Conservation (phyloP, 306 rosid species). For the Pterocarpus macrocarpus region DNA sequence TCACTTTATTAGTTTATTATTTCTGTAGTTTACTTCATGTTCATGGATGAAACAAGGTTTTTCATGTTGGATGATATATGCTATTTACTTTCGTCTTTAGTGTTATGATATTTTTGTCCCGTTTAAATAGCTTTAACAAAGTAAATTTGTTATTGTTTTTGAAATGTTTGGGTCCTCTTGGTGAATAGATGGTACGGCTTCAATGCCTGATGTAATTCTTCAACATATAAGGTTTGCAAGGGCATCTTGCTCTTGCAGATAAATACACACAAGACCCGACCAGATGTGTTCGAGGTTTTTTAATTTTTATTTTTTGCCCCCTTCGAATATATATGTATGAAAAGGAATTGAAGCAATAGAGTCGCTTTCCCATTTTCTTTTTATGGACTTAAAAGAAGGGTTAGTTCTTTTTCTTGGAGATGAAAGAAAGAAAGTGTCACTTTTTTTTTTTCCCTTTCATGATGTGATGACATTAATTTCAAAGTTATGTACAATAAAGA, state of each 20-base stretch:
- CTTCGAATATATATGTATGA: neutral
- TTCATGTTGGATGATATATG: neutral
- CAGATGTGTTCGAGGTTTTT: constrained; percentile 7
- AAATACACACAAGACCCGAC: constrained; percentile 20
- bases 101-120: neutral
- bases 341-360: constrained; percentile 28
- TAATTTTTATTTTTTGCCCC: neutral
- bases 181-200: neutral
- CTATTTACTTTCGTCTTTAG: neutral
- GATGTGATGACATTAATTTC: too few species aligned
- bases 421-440: too few species aligned
- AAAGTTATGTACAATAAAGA: too few species aligned
- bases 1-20: neutral
- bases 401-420: neutral
- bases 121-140: neutral
- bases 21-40: neutral
- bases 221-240: neutral
- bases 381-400: constrained; percentile 33
- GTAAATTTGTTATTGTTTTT: neutral
- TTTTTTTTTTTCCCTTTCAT: neutral
- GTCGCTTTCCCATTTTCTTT: constrained; percentile 23
- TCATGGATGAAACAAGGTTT: neutral
- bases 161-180: neutral
- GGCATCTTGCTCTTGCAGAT: constrained; percentile 3
- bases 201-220: neutral